Evolutionary conservation across 208 protist genomes (phyloP), one percentile per base, ranked within the genome.

Genomic region (Trypanosomatidae sp.): DNA sequence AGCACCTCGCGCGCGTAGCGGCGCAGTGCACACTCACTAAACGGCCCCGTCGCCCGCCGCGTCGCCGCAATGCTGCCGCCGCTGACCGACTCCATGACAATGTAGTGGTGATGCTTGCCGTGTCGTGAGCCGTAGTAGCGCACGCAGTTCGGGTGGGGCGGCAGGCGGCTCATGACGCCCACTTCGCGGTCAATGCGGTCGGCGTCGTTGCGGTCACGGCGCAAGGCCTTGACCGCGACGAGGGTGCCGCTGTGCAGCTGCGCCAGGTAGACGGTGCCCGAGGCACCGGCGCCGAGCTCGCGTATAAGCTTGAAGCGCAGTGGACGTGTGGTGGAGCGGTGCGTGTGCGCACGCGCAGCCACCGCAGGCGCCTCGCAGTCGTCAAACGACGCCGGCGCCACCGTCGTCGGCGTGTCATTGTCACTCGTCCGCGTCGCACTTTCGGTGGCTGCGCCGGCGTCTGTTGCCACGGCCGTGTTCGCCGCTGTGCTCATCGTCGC

Each of bases 11-110:
- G 69, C 7, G 68, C 72, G 46, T 82, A 89, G 38, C 75, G 67
- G 59, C 80, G 74, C 26, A 86, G 76, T 1, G 73, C 72, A 2
- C 71, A 61, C 46, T 89, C 71, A 21, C 56, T 55, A 43, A 89
- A 86, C 23, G 47, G 57, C 6, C 75, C 72, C 6, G 76, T 45
- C 5, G 52, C 62, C 48, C 71, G 61, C 25, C 79, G 73, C 35
- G 82, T 26, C 20, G 68, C 71, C 28, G 68, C 61, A 43, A 88
- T 82, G 60, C 79, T 88, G 22, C 79, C 79, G n/a, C 74, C 79
- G 42, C 79, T 88, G 41, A 88, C 72, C 53, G 77, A 88, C 47
- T 88, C 73, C 79, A 88, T 88, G 45, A 85, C 73, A 42, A 88
- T 81, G 39, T 82, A 88, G 50, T 83, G 73, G 55, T 80, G 71